These are phyloP conservation scores for Rubus idaeus DNA, from an alignment of 306 rosid genomes.

Conservation along the genomic window DNA sequence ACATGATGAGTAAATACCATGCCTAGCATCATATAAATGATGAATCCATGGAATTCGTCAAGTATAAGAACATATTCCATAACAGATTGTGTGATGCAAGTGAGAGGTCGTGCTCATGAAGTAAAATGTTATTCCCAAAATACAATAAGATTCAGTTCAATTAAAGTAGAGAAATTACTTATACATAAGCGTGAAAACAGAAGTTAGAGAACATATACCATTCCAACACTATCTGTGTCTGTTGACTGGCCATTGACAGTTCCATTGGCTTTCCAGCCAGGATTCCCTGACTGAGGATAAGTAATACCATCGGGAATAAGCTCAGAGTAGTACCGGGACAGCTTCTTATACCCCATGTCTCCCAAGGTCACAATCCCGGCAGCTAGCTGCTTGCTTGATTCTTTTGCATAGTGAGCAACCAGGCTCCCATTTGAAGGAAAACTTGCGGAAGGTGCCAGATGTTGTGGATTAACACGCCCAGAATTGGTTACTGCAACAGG, in stretches of 20 bases:
- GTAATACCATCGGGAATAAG: slow-evolving; percentile 61
- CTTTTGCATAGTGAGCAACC: slow-evolving; percentile 94
- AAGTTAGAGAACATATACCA: slow-evolving; percentile 50
- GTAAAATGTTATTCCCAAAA: not conserved
- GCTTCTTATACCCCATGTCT: slow-evolving; percentile 91
- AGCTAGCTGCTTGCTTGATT: slow-evolving; percentile 97
- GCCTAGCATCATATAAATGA: slow-evolving; percentile 2
- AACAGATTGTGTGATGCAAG: not conserved
- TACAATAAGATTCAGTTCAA: not conserved
- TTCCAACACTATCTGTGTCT: slow-evolving; percentile 73
- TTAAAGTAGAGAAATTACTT: not conserved
- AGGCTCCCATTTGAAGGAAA: slow-evolving; percentile 80
- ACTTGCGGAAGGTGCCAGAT: slow-evolving; percentile 68
- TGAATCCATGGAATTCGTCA: too few species aligned
- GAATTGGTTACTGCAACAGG: slow-evolving; percentile 50
- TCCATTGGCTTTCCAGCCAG: slow-evolving; percentile 57
- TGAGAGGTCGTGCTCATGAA: not conserved
- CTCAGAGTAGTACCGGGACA: slow-evolving; percentile 82
- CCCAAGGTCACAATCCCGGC: slow-evolving; percentile 83
- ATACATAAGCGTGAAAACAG: slow-evolving; percentile 20
- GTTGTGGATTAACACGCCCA: slow-evolving; percentile 74
- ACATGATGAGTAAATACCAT: not conserved
- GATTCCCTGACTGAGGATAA: slow-evolving; percentile 51
- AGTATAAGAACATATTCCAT: not conserved
- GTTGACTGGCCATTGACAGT: slow-evolving; percentile 51